Conservation (phyloP, 2,329 filamentous ascomycete genomes). For the Tolypocladium guangdongense region DNA sequence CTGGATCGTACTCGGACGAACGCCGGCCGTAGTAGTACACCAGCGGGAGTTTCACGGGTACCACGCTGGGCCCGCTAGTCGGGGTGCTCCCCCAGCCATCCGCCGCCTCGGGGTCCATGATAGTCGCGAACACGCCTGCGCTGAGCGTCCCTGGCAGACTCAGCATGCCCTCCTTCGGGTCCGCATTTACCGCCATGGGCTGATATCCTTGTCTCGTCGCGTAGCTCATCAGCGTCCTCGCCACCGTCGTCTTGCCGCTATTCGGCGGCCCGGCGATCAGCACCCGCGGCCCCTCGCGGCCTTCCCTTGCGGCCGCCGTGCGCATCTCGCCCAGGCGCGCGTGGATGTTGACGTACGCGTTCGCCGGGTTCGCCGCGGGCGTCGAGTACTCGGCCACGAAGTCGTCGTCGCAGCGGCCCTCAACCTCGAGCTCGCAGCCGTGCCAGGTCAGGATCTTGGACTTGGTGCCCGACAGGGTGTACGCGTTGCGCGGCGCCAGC, state of each 20-base stretch:
- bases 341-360: constrained; percentile 75
- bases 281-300: constrained; percentile 61
- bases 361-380: constrained; percentile 71
- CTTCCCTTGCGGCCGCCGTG: constrained; percentile 39
- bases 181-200: constrained; percentile 74
- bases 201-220: constrained; percentile 63
- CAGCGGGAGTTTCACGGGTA: constrained; percentile 85
- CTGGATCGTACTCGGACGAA: constrained; percentile 60
- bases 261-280: constrained; percentile 70
- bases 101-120: constrained; percentile 70
- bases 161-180: constrained; percentile 70
- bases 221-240: constrained; percentile 68
- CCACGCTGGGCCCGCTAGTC: constrained; percentile 76
- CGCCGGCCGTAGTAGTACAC: constrained; percentile 79
- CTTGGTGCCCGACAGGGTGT: constrained; percentile 72
- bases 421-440: constrained; percentile 76
- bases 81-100: constrained; percentile 85
- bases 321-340: constrained; percentile 71
- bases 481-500: constrained; percentile 68
- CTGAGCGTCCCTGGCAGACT: constrained; percentile 72
- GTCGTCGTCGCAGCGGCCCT: constrained; percentile 44
- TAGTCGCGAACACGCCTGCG: constrained; percentile 74
- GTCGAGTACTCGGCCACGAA: constrained; percentile 50
- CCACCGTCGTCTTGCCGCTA: constrained; percentile 73
- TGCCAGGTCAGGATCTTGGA: constrained; percentile 88